phyloP scores from a whole-genome alignment of 306 rosid species.

The Cucurbita pepo region DNA sequence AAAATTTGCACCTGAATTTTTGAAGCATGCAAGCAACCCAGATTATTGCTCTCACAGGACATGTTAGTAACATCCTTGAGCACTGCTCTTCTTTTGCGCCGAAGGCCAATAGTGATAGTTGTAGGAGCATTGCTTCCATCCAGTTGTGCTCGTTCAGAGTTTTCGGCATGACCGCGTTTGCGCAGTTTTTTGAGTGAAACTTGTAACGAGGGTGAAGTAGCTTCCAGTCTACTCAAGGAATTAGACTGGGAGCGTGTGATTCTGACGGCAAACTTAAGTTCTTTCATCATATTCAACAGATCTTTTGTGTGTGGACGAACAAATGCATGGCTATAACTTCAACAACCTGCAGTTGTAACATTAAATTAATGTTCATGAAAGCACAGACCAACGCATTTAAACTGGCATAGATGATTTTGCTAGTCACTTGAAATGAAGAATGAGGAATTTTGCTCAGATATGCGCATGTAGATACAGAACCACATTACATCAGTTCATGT shows the following conservation, averaged over 20 bases:
- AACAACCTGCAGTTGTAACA: neutral
- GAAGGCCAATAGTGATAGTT: neutral
- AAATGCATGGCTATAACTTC: neutral
- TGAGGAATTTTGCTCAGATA: neutral
- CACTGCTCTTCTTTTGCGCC: neutral
- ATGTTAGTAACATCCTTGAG: conserved; percentile 4
- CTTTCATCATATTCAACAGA: neutral
- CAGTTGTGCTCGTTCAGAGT: neutral
- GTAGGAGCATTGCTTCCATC: neutral
- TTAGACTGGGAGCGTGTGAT: neutral
- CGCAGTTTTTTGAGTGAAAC: neutral
- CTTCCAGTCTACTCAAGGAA: neutral
- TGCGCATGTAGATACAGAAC: neutral
- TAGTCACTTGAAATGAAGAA: neutral
- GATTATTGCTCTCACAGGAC: neutral
- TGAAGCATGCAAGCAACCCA: neutral
- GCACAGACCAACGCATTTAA: neutral
- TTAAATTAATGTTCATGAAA: neutral
- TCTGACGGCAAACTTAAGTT: neutral
- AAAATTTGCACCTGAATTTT: neutral
- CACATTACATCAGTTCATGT: neutral
- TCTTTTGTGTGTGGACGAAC: neutral
- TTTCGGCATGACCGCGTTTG: neutral
- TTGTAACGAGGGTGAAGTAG: neutral
- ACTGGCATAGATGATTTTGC: neutral